Conservation (phyloP, 495 filamentous ascomycete genomes). For the Aspergillus diversus region DNA sequence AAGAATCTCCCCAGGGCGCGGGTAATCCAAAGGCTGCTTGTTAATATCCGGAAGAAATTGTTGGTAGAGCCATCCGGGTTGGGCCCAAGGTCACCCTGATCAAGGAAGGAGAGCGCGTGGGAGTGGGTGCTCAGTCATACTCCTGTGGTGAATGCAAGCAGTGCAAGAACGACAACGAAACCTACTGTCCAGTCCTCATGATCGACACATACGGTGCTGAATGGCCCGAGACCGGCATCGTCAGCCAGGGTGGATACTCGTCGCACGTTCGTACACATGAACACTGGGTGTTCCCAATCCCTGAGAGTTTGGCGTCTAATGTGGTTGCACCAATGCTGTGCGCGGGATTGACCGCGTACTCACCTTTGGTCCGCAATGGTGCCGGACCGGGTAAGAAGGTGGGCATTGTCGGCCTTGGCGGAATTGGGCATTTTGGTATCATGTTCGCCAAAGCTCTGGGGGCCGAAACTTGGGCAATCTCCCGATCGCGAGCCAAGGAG, state of each 20-base stretch:
- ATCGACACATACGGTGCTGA: conserved; percentile 67
- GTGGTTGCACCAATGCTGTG: conserved; percentile 87
- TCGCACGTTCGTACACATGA: conserved; percentile 76
- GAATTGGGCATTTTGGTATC: conserved; percentile 74
- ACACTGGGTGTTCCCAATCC: conserved; percentile 67
- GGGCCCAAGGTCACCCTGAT: conserved; percentile 66
- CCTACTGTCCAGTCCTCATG: conserved; percentile 69
- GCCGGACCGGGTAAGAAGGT: conserved; percentile 79
- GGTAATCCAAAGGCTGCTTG: neutral
- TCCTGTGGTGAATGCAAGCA: conserved; percentile 71
- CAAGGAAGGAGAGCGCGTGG: conserved; percentile 77
- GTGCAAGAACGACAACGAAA: conserved; percentile 75
- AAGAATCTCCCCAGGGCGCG: conserved; percentile 13
- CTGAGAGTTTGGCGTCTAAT: conserved; percentile 66
- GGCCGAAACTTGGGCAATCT: conserved; percentile 72
- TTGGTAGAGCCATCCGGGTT: conserved; percentile 72
- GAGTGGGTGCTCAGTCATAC: conserved; percentile 77
- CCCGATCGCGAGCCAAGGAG: conserved; percentile 68
- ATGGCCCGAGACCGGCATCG: conserved; percentile 64
- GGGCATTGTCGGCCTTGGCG: conserved; percentile 77
- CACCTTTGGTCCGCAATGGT: conserved; percentile 75
- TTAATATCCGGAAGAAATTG: conserved; percentile 52
- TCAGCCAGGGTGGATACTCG: conserved; percentile 67
- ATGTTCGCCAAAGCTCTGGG: conserved; percentile 73
- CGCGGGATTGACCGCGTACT: conserved; percentile 81